Evolutionary conservation across 768 basidiomycete species (phyloP), one percentile per base, ranked within the genome.

Genomic region (Harrya chromipes): DNA sequence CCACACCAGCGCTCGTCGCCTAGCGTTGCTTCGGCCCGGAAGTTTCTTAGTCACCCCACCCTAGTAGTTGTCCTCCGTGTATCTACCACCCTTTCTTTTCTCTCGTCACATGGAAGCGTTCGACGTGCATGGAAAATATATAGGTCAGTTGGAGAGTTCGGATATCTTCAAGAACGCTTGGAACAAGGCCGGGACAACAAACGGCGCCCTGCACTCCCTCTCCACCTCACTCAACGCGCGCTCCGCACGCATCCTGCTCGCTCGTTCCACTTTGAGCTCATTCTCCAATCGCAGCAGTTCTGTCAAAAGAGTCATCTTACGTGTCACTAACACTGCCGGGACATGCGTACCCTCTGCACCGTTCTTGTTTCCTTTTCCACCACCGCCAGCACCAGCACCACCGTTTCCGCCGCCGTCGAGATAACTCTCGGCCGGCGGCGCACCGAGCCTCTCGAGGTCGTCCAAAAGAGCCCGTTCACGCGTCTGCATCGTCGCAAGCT

Each of bases 121-220:
- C n/a, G n/a, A n/a, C n/a, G n/a, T n/a, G n/a, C n/a, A n/a, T n/a
- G 19, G 17, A 21, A 13, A 45, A 36, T 35, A 11, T 6, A 17
- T 26, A 17, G 4, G 14, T 57, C 37, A 66, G 41, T 31, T 71
- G 14, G 75, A 73, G 51, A 78, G 55, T 47, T 73, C 74, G 17
- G 80, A 77, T 41, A 84, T 69, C 21, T 63, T 63, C 16, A 77
- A 48, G 46, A 83, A 82, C 12, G 80, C 78, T 10, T 79, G 77
- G 49, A 82, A 62, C 54, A 84, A 60, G 11, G 75, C 78, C 16
- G 80, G 81, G 6, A 81, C 79, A 35, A 83, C 67, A 52, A 84
- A 85, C 14, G 82, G 82, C 47, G 69, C 61, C 44, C 62, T 67
- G 44, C 74, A 74, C 59, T 84, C 82, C 39, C 71, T 65, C 52